Conservation (phyloP, 306 rosid genomes). For the Glycine soja region DNA sequence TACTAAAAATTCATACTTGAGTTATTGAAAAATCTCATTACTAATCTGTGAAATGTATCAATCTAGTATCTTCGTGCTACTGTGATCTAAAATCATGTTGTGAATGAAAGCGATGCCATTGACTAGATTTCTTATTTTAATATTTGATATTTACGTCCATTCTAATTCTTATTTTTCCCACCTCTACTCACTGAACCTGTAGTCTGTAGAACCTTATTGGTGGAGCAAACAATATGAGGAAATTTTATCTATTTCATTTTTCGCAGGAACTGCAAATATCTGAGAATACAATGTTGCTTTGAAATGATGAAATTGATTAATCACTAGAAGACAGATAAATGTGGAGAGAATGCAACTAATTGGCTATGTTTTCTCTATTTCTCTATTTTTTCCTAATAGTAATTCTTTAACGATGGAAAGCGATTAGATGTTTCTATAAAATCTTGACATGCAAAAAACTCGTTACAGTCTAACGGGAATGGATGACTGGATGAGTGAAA, state of each 20-base stretch:
- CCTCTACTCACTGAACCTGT: too few species aligned
- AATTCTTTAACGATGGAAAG: not conserved
- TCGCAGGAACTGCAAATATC: not conserved
- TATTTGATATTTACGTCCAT: not conserved
- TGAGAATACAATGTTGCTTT: not conserved
- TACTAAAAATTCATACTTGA: not conserved
- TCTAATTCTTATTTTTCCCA: not conserved
- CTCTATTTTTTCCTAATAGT: not conserved
- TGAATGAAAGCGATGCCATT: not conserved
- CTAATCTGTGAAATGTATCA: slow-evolving; percentile 1
- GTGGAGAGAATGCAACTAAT: not conserved
- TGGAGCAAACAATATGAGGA: not conserved
- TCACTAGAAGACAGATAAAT: not conserved
- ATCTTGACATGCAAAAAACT: not conserved
- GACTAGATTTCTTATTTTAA: not conserved
- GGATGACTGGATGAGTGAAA: not conserved
- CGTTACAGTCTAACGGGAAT: not conserved
- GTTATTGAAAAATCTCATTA: not conserved
- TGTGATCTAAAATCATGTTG: slow-evolving; percentile 7
- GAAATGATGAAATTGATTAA: not conserved
- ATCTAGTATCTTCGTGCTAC: not conserved
- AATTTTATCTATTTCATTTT: not conserved
- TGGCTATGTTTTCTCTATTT: not conserved
- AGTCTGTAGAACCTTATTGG: not conserved
- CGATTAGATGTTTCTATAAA: not conserved